Conservation (phyloP, 495 filamentous ascomycete species). For the Penicillium canariense region DNA sequence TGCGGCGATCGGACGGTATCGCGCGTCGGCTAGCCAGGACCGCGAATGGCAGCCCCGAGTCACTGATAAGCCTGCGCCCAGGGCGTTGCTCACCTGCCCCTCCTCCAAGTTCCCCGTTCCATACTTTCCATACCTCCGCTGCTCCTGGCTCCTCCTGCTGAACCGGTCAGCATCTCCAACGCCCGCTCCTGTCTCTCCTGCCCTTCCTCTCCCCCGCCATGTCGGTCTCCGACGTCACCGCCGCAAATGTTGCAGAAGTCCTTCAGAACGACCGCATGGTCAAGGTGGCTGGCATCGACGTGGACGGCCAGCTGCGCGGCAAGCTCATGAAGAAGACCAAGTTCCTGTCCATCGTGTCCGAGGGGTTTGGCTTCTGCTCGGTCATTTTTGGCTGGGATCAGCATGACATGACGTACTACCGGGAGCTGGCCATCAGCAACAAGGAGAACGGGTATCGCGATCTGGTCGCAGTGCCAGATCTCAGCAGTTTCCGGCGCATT, state of each 20-base stretch:
- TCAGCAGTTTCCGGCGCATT: slow-evolving; percentile 80
- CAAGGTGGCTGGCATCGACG: slow-evolving; percentile 89
- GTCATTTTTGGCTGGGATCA: slow-evolving; percentile 98
- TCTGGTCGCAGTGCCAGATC: slow-evolving; percentile 78
- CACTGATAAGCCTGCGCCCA: slow-evolving; percentile 8
- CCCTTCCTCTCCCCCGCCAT: slow-evolving; percentile 6
- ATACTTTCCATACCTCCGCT: background rate
- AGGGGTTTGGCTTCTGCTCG: slow-evolving; percentile 95
- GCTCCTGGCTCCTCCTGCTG: background rate
- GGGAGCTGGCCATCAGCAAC: slow-evolving; percentile 85
- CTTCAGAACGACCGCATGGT: slow-evolving; percentile 77
- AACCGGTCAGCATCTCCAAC: background rate
- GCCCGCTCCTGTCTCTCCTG: background rate
- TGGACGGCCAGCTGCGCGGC: slow-evolving; percentile 86
- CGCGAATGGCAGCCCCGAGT: too few relatives aligned
- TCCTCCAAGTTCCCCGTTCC: background rate
- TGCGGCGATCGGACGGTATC: background rate
- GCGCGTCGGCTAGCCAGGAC: background rate
- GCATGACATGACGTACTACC: slow-evolving; percentile 87
- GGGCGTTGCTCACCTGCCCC: background rate
- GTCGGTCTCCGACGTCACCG: slow-evolving; percentile 45
- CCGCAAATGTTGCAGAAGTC: slow-evolving; percentile 57
- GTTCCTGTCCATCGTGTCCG: slow-evolving; percentile 78
- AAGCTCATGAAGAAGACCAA: slow-evolving; percentile 97
- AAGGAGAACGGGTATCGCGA: slow-evolving; percentile 92